Evolutionary conservation across 495 filamentous ascomycete genomes (phyloP), one percentile per base, ranked within the genome.

Genomic region (Cercophora newfieldiana): DNA sequence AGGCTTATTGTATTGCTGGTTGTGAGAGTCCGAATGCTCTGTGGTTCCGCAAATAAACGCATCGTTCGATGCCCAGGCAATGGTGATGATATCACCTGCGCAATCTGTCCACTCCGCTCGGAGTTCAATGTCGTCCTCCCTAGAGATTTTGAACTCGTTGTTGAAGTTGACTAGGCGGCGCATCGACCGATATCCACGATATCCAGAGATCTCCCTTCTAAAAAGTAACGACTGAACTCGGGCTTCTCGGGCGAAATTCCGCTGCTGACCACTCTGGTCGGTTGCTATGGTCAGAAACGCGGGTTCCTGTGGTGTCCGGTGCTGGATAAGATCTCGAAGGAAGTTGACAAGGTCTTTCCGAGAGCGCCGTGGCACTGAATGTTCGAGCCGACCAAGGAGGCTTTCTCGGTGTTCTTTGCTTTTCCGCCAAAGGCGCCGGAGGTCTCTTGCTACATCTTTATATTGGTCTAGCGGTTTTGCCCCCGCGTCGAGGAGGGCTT

Each of bases 1-100:
- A 0, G 84, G 83, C 54, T 89, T 85, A 69, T 97, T 97, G 76
- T 97, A 97, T 60, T 92, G 88, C 79, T 93, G 90, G 64, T 91
- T 92, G 60, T 89, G 83, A 0, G 84, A 74, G 71, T 97, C 92
- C 1, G 86, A 87, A 63, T 91, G 86, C 28, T 90, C 88, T 2
- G 89, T 87, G 1, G 91, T 90, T 1, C 93, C 93, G 59, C 82
- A 85, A 26, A 86, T 66, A 59, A 86, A 85, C n/a, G 68, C 72
- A 7, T 80, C 77, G 61, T 85, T 76, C 1, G 81, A 78, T 0
- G 80, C 68, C 88, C 88, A 90, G 29, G 76, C 78, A 14, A 87
- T 77, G 24, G 82, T 85, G 51, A 79, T 75, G 21, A 90, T 86
- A 70, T 89, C 87, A 7, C 87, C 85, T 31, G 85, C 87, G 30